Conservation (phyloP, 2,329 filamentous ascomycete genomes). For the Rhynchosporium graminicola region DNA sequence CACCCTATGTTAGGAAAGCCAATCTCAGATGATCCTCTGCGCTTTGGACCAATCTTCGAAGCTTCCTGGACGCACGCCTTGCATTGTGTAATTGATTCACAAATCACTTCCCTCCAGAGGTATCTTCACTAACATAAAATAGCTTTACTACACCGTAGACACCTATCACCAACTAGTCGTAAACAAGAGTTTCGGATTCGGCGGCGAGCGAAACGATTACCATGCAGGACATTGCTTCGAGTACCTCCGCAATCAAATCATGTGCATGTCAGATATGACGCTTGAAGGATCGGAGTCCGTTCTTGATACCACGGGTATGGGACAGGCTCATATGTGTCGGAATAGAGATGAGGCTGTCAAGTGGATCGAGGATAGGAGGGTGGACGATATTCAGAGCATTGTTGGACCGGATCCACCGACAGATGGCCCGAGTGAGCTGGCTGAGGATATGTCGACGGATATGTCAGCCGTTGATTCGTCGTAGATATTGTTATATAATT, state of each 20-base stretch:
- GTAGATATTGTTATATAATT: no score
- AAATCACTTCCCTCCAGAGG: background rate
- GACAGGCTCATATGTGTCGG: slow-evolving; percentile 41
- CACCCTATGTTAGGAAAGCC: slow-evolving; percentile 41
- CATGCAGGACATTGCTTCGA: slow-evolving; percentile 42
- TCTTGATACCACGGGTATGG: slow-evolving; percentile 35
- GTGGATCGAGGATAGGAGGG: slow-evolving; percentile 40
- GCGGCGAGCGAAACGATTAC: slow-evolving; percentile 35
- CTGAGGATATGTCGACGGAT: background rate
- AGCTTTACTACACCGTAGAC: slow-evolving; percentile 41
- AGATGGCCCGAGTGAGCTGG: background rate
- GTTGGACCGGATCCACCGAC: slow-evolving; percentile 33
- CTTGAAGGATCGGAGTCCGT: slow-evolving; percentile 37
- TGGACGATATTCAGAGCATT: slow-evolving; percentile 41
- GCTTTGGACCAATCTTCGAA: slow-evolving; percentile 39
- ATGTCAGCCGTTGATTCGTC: background rate
- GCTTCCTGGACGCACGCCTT: slow-evolving; percentile 42
- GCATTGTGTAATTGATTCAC: slow-evolving; percentile 34
- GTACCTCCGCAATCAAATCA: slow-evolving; percentile 39
- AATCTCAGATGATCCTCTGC: slow-evolving; percentile 39
- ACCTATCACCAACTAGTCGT: slow-evolving; percentile 41
- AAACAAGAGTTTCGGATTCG: slow-evolving; percentile 36
- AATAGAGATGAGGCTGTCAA: slow-evolving; percentile 38
- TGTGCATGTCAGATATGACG: slow-evolving; percentile 42
- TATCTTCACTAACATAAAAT: background rate